Evolutionary conservation across 441 rosid species (phyloP).

Genomic region (Jatropha podagrica): DNA sequence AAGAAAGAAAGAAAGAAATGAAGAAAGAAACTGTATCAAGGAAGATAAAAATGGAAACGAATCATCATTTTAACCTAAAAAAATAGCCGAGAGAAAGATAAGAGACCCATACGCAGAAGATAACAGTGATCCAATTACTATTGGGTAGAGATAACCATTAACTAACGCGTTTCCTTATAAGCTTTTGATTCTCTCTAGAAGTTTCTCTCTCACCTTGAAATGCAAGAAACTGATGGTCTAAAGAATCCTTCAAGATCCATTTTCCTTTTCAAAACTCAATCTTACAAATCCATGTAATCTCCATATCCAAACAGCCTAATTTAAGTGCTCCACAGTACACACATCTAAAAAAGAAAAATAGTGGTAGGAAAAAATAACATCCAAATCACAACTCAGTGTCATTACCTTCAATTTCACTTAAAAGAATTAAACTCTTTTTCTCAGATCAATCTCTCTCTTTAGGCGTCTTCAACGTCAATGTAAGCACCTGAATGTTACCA

Average conservation of each 20-base stretch:
- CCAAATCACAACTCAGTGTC: not conserved
- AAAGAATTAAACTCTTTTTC: not conserved
- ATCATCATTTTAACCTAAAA: not conserved
- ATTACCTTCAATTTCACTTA: not conserved
- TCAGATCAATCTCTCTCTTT: not conserved
- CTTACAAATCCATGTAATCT: not conserved
- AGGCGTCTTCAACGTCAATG: not conserved
- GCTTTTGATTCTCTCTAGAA: not conserved
- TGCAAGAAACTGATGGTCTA: conserved; percentile 11
- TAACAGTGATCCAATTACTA: not conserved
- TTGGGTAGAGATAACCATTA: not conserved
- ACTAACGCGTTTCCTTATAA: not conserved
- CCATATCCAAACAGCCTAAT: not conserved
- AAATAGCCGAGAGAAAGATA: too few relatives aligned
- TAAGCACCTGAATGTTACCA: not conserved
- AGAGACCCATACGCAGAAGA: not conserved
- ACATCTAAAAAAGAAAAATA: too few relatives aligned
- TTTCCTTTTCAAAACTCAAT: not conserved
- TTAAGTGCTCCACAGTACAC: too few relatives aligned
- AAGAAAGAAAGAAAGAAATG: not conserved
- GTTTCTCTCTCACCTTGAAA: not conserved
- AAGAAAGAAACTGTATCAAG: not conserved
- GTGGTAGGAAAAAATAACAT: too few relatives aligned
- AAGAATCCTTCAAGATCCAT: not conserved
- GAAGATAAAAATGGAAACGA: not conserved